Evolutionary conservation across 1,139 yeast species (phyloP), one percentile per base, ranked within the genome.

Genomic region (Geotrichum carabidarum): DNA sequence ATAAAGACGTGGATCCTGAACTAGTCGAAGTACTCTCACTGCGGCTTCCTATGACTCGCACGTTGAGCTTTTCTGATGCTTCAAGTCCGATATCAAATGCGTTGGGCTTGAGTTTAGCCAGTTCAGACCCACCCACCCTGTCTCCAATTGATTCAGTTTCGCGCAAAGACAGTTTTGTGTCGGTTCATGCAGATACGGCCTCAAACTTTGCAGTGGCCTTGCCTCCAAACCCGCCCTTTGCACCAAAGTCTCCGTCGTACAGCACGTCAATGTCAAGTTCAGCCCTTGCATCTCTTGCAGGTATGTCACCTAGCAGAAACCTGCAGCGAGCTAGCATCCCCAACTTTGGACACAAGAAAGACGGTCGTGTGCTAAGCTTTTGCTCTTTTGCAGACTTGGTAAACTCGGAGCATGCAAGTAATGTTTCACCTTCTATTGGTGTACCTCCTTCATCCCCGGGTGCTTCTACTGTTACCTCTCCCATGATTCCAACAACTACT

Each of bases 1-100:
- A 78, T 44, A 22, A 22, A 22, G 70, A 74, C 51, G 74, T 85
- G 12, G 80, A 83, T 63, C 75, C 85, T 59, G 85, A 83, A 63
- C 78, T 80, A 57, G 81, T 86, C 22, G 93, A 86, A 60, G 80
- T 86, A 75, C 79, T 86, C 40, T 83, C 71, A 11, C 78, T 68
- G 37, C 59, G 91, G 60, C 78, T 82, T 8, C 58, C 63, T 3
- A 55, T 34, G 9, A 27, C 48, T 17, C 35, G 56, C 12, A 53
- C 43, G 8, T 45, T 44, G 6, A 53, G 53, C 48, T 43, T 47
- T 41, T 44, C 53, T 12, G 56, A 48, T 30, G 14, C 22, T 35
- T 17, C 44, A 27, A 8, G 82, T 1, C 73, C 86, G 43, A 80
- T 83, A 48, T 86, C 86, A 68, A 85, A 82, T 65, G 83, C 91